phyloP scores from a whole-genome alignment of 73 alveolate genomes.

The Symbiodinium pilosum region DNA sequence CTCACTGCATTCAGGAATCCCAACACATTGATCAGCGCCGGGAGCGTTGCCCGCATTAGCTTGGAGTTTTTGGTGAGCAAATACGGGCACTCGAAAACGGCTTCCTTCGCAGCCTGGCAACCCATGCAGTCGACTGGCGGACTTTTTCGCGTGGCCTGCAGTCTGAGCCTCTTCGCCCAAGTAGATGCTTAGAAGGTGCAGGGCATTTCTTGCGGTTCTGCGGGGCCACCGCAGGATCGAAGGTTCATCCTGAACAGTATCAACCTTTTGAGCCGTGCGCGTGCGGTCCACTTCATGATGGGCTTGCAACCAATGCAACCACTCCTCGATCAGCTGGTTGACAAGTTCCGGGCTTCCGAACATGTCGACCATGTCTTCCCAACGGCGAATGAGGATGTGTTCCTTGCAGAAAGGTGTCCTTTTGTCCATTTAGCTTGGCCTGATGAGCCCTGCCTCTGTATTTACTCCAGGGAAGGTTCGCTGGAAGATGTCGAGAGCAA shows the following conservation, averaged over 20 bases:
- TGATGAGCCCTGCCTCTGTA: conserved; percentile 37
- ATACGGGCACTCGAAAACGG: conserved; percentile 73
- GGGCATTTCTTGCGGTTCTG: conserved; percentile 11
- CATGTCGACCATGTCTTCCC: conserved; percentile 69
- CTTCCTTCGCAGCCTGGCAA: conserved; percentile 38
- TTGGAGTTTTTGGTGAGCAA: conserved; percentile 59
- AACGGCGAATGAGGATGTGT: conserved; percentile 78
- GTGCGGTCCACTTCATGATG: not conserved
- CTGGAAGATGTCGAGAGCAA: conserved; percentile 89
- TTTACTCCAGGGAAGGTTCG: conserved; percentile 80
- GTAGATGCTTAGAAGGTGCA: conserved; percentile 66
- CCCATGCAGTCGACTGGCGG: not conserved
- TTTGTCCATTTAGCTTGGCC: too few relatives aligned
- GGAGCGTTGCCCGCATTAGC: conserved; percentile 61
- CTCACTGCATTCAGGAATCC: not conserved
- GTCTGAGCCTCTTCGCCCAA: conserved; percentile 55
- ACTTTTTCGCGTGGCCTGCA: not conserved
- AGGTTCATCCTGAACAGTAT: conserved; percentile 42
- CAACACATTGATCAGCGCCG: conserved; percentile 72
- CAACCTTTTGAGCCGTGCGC: not conserved
- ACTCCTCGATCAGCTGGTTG: conserved; percentile 62
- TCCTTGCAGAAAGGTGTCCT: too few relatives aligned
- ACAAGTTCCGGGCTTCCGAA: conserved; percentile 56
- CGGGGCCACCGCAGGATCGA: conserved; percentile 64
- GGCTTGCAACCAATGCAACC: too few relatives aligned